A percentile compares a stretch with the other conserved stretches of the same genome.
Evolutionary conservation across 192 early-diverging fungal species (phyloP).

Genomic region (Entomortierella parvispora): DNA sequence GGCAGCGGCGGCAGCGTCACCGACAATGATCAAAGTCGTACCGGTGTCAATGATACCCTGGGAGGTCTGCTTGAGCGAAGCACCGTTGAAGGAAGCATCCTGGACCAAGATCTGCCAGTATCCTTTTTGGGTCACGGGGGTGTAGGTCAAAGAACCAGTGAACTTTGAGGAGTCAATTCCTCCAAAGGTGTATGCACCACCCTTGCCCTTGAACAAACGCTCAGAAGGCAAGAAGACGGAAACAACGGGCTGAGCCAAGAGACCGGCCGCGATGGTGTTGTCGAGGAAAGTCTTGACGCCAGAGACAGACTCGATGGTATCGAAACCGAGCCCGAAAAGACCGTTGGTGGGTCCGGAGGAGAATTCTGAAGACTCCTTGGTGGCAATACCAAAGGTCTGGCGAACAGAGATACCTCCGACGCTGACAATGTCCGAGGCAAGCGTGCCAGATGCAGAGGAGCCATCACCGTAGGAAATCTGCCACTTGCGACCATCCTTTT

Average conservation of each 20-base stretch:
- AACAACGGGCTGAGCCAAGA: constrained; percentile 62
- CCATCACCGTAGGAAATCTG: constrained; percentile 70
- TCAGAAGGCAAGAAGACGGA: constrained; percentile 63
- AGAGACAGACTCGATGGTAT: constrained; percentile 42
- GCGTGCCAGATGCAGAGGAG: constrained; percentile 50
- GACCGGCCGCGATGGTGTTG: constrained; percentile 59
- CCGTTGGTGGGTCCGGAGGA: constrained; percentile 63
- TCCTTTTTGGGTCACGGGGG: constrained; percentile 56
- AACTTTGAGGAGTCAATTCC: constrained; percentile 55
- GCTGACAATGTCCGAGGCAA: constrained; percentile 59
- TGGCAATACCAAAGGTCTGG: constrained; percentile 67
- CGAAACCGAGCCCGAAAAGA: constrained; percentile 68
- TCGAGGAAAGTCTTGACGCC: constrained; percentile 58
- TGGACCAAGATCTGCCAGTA: constrained; percentile 66
- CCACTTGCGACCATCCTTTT: constrained; percentile 63
- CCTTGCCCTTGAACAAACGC: constrained; percentile 43
- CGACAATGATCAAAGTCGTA: constrained; percentile 66
- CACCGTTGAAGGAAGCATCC: constrained; percentile 42
- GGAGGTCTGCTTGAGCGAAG: constrained; percentile 15
- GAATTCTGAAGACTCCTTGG: constrained; percentile 60
- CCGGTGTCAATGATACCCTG: constrained; percentile 67
- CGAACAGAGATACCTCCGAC: constrained; percentile 64
- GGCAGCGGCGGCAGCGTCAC: constrained; percentile 56
- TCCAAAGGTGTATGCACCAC: constrained; percentile 63
- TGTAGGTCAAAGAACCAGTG: constrained; percentile 57